phyloP scores from a whole-genome alignment of 176 grass and related monocot species.

The Triticum turgidum region DNA sequence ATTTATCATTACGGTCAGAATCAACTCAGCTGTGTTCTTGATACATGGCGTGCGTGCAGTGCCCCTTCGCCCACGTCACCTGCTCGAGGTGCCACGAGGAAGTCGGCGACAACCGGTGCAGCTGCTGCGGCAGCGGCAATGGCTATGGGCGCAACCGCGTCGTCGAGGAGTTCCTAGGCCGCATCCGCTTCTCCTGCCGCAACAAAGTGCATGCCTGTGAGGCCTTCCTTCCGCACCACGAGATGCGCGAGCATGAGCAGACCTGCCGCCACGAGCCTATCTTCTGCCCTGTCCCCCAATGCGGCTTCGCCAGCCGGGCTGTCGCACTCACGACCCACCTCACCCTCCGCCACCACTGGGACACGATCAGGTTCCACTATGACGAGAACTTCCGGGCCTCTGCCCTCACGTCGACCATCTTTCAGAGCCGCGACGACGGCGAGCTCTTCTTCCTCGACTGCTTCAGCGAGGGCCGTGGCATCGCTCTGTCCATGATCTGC shows the following conservation, averaged over 20 bases:
- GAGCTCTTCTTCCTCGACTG: not conserved
- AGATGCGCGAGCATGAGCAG: not conserved
- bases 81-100: not conserved
- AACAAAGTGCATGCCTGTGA: not conserved
- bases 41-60: not conserved
- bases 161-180: not conserved
- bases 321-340: not conserved
- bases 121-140: not conserved
- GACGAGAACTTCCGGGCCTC: not conserved
- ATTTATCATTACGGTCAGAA: not conserved
- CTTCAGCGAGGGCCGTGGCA: not conserved
- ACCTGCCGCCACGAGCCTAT: not conserved
- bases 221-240: not conserved
- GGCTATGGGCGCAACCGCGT: not conserved
- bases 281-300: not conserved
- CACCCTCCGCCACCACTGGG: not conserved
- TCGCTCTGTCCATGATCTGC: not conserved
- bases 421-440: not conserved
- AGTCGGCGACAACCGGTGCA: not conserved
- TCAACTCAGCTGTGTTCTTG: not conserved
- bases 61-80: not conserved
- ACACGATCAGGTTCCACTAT: not conserved
- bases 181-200: constrained; percentile 18
- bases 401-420: not conserved
- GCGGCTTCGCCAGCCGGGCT: not conserved